Evolutionary conservation across 1,284 basidiomycete species (phyloP), one percentile per base, ranked within the genome.

Genomic region (Ceratobasidium theobromae): DNA sequence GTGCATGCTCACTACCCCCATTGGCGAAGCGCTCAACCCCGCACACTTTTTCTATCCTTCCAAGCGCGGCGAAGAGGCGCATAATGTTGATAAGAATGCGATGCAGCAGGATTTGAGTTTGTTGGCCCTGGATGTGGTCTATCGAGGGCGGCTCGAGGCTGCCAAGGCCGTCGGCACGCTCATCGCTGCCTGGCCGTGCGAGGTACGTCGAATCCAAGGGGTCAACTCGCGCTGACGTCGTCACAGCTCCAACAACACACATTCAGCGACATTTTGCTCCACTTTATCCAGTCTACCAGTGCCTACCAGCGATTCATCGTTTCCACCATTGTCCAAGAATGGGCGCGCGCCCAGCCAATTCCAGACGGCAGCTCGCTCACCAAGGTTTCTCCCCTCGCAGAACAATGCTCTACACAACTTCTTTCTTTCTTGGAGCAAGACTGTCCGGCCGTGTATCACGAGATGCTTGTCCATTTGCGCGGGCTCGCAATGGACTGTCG

Each of bases 41-140:
- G 75, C 82, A 0, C 80, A 82, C 11, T 95, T 99, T 75, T 90
- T 88, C 75, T 81, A 83, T 55, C 85, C 89, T 1, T 53, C 66
- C 14, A 72, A 71, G 48, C 79, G 78, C 66, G 75, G 74, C 21
- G 71, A 81, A 3, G 88, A 93, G 73, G 82, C 86, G 33, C 91
- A 99, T 75, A 96, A 98, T 72, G 91, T 99, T 28, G 97, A 99
- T 80, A 98, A 95, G 80, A 91, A 91, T 67, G 95, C 99, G 86
- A 81, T 98, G 52, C 82, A 86, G 0, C 95, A 98, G 74, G 97
- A 99, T 74, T 79, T 96, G 60, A 86, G 91, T 0, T 81, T 99
- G 21, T 82, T 99, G 27, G 82, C 89, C 5, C 79, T 85, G 14
- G 95, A 98, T 72, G 80, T 86, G 0, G 86, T 95, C 30, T 78